These are phyloP conservation scores for Adansonia madagascariensis DNA, from an alignment of 441 rosid species.

Conservation along the genomic window DNA sequence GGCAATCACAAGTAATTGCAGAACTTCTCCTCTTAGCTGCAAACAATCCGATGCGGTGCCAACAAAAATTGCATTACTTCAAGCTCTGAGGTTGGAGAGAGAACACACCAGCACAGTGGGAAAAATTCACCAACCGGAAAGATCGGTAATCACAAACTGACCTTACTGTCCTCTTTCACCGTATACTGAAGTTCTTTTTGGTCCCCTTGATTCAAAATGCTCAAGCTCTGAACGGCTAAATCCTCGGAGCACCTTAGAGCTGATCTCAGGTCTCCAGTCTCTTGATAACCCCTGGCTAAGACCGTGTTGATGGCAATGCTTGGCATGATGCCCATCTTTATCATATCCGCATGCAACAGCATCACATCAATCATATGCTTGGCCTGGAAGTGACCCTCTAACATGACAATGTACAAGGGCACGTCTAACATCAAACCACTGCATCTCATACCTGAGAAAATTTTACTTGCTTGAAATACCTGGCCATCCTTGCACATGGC, in stretches of 20 bases:
- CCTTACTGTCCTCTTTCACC: neutral
- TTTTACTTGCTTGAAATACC: slow-evolving; percentile 54
- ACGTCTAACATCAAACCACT: slow-evolving; percentile 50
- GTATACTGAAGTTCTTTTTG: neutral
- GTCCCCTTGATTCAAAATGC: slow-evolving; percentile 18
- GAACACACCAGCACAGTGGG: too few species aligned
- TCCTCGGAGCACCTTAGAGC: slow-evolving; percentile 36
- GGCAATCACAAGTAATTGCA: neutral
- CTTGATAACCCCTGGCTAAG: slow-evolving; percentile 47
- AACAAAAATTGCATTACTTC: neutral
- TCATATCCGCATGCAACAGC: slow-evolving; percentile 71
- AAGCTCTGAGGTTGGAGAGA: neutral
- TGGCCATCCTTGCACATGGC: slow-evolving; percentile 60
- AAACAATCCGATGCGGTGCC: neutral
- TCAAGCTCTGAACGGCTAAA: neutral
- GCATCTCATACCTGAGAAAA: slow-evolving; percentile 60
- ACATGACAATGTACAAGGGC: slow-evolving; percentile 37
- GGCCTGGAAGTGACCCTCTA: slow-evolving; percentile 52
- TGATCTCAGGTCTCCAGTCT: slow-evolving; percentile 46
- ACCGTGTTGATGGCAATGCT: slow-evolving; percentile 39
- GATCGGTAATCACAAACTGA: neutral
- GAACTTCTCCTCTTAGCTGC: neutral
- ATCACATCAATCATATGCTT: slow-evolving; percentile 49
- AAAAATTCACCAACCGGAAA: neutral
- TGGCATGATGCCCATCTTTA: slow-evolving; percentile 65